These are phyloP conservation scores for Schrenkiella parvula DNA, from an alignment of 345 rosid species.

Conservation along the genomic window DNA sequence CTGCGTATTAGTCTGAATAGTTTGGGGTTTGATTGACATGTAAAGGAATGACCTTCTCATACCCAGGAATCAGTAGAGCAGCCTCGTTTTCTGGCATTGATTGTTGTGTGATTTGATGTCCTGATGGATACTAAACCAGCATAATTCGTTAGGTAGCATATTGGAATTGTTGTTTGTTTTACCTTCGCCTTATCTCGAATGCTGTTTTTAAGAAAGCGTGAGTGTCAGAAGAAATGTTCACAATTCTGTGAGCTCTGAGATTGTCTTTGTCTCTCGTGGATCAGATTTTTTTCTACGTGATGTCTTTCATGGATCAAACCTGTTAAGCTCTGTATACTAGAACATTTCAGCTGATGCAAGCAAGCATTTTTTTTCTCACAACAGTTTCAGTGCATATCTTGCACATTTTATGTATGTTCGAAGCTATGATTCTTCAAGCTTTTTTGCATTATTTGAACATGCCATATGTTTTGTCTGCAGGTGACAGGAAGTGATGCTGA, in stretches of 20 bases:
- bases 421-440: background rate
- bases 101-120: no score
- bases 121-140: no score
- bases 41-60: background rate
- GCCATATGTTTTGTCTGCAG: slow-evolving; percentile 33
- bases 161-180: no score
- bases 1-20: background rate
- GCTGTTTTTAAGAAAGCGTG: background rate
- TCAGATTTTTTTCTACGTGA: background rate
- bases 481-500: slow-evolving; percentile 55
- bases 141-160: no score
- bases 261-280: background rate
- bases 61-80: background rate
- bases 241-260: background rate
- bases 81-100: background rate
- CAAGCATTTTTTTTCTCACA: background rate
- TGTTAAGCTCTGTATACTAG: background rate
- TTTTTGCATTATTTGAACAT: background rate
- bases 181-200: background rate
- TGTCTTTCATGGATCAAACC: background rate
- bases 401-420: background rate
- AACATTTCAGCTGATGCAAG: no score
- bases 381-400: background rate
- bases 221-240: background rate
- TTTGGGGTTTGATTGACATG: background rate